phyloP scores from a whole-genome alignment of 2,329 filamentous ascomycete genomes.

The Penicillium sp. region DNA sequence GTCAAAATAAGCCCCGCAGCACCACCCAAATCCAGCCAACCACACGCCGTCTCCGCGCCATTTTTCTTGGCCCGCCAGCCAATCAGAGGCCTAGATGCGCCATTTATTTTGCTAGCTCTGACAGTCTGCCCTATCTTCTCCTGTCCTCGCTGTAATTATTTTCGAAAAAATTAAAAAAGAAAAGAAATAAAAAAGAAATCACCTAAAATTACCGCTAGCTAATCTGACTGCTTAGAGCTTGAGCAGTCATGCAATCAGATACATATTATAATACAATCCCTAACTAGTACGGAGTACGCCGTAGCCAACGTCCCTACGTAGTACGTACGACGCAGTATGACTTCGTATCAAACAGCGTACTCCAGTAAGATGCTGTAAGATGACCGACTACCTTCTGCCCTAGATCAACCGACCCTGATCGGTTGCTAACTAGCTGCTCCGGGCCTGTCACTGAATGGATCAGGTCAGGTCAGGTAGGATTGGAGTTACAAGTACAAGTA shows the following conservation, averaged over 20 bases:
- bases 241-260: background rate
- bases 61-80: constrained; percentile 8
- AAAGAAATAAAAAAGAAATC: background rate
- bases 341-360: background rate
- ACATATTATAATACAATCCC: background rate
- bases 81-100: constrained; percentile 7
- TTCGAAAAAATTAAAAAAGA: background rate
- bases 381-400: background rate
- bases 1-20: background rate
- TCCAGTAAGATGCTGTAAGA: background rate
- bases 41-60: constrained; percentile 1
- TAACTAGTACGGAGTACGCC: background rate
- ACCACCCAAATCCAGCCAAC: constrained; percentile 3
- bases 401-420: background rate
- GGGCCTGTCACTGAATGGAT: constrained; percentile 8
- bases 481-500: background rate
- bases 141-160: background rate
- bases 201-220: constrained; percentile 10
- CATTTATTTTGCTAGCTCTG: constrained; percentile 6
- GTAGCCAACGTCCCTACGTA: background rate
- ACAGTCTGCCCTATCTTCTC: constrained; percentile 1
- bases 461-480: constrained; percentile 10
- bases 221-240: constrained; percentile 3
- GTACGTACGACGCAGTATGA: background rate
- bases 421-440: constrained; percentile 2